Evolutionary conservation across 1,139 yeast genomes (phyloP), one percentile per base, ranked within the genome.

Genomic region (Entelexis sorbosivorans): DNA sequence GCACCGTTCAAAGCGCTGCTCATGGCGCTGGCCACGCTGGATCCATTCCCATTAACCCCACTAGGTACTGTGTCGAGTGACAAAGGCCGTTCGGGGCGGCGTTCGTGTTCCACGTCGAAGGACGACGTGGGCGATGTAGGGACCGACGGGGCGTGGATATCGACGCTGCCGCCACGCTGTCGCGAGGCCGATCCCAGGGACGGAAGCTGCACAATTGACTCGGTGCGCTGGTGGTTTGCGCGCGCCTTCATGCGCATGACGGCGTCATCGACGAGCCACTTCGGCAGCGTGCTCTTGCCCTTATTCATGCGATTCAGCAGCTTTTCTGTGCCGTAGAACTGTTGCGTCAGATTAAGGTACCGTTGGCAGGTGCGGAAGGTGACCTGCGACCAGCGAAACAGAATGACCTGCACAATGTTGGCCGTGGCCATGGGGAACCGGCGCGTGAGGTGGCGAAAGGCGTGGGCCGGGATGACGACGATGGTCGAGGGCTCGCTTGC

Each of bases 391-490:
- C 91, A 73, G 56, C 95, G 76, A 1, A 95, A 82, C 56, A 89
- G 71, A 17, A 91, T 87, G 78, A 91, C 88, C 58, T 94, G 95
- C 9, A 91, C 93, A 44, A 91, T 89, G 65, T 89, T 96, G 0
- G 96, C 85, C 0, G 96, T 82, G 0, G 96, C 86, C 58, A 84
- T 79, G 8, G 98, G 97, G 63, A 81, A 86, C 60, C 81, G 85
- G 36, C 71, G 64, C 14, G 86, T 83, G 44, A 91, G 75, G 52
- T 84, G 72, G 51, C 78, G 75, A 61, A 91, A 91, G 0, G 97
- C 87, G 53, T 78, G 79, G 2, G 81, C 78, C 0, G 98, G 98
- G 16, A 91, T 88, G 38, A 91, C 83, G 0, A 97, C 96, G 52
- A 91, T 81, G 0, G 97, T 89, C 28, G 94, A 83, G 45, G 82